These are phyloP conservation scores for Xylaria intraflava DNA, from an alignment of 495 filamentous ascomycete species.

Conservation along the genomic window DNA sequence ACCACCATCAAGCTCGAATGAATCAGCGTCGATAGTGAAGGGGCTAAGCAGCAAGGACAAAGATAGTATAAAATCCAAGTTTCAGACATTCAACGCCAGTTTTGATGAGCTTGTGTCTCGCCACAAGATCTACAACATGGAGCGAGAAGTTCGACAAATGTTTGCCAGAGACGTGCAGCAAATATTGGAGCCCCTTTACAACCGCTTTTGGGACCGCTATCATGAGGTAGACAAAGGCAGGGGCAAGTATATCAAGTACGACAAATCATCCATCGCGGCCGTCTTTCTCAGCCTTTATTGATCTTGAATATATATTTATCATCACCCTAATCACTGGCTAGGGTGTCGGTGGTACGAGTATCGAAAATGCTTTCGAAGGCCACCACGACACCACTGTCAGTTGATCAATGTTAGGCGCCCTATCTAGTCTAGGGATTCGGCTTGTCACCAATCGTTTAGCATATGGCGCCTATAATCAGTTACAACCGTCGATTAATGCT, in stretches of 20 bases:
- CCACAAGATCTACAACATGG: constrained; percentile 77
- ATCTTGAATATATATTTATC: constrained; percentile 1
- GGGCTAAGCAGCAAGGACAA: constrained; percentile 79
- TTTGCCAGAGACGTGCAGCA: constrained; percentile 76
- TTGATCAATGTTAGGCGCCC: not conserved
- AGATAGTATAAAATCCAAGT: constrained; percentile 94
- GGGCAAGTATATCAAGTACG: constrained; percentile 96
- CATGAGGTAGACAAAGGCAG: constrained; percentile 95
- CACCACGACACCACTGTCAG: not conserved
- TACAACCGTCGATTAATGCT: not conserved
- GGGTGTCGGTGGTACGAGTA: not conserved
- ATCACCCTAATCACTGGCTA: not conserved
- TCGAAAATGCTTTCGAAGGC: not conserved
- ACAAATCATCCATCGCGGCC: constrained; percentile 61
- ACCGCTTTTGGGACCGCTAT: constrained; percentile 93
- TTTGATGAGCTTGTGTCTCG: constrained; percentile 82
- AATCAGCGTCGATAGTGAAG: constrained; percentile 73
- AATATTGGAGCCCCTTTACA: constrained; percentile 90
- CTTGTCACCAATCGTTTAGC: not conserved
- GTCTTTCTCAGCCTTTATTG: constrained; percentile 47
- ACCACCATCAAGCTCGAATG: constrained; percentile 59
- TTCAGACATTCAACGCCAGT: constrained; percentile 74
- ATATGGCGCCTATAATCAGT: not conserved
- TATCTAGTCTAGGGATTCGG: not conserved
- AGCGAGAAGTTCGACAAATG: constrained; percentile 75